These are phyloP conservation scores for Chaetoceros muelleri DNA, from an alignment of 108 stramenopile species.

Conservation along the genomic window DNA sequence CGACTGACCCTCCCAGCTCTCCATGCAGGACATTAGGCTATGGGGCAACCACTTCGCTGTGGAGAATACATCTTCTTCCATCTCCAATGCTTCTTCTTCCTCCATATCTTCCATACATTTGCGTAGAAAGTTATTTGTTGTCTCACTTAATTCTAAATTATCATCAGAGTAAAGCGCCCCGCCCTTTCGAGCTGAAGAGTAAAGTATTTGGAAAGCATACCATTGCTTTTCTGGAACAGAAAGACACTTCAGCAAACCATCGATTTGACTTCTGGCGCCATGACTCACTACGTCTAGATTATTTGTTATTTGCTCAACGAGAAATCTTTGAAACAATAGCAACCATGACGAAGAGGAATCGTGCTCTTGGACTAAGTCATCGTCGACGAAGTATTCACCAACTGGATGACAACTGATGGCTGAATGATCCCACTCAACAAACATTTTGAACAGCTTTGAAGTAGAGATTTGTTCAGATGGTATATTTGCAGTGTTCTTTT, in stretches of 20 bases:
- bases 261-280: conserved; percentile 16
- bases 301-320: not conserved
- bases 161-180: conserved; percentile 19
- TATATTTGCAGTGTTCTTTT: conserved; percentile 11
- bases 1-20: conserved; percentile 39
- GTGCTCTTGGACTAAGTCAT: conserved; percentile 6
- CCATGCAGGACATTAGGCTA: conserved; percentile 36
- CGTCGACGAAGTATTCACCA: conserved; percentile 2
- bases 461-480: conserved; percentile 12
- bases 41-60: conserved; percentile 50
- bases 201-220: conserved; percentile 38
- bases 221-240: conserved; percentile 33
- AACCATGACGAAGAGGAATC: conserved; percentile 9
- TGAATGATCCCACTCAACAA: conserved; percentile 4
- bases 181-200: conserved; percentile 18
- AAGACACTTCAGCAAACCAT: conserved; percentile 25
- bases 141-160: conserved; percentile 14
- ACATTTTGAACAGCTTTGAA: conserved; percentile 8
- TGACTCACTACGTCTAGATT: conserved; percentile 6
- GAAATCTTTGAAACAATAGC: not conserved
- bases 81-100: conserved; percentile 53
- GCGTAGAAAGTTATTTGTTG: conserved; percentile 18
- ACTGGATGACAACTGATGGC: not conserved
- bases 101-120: conserved; percentile 38
- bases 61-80: conserved; percentile 49